Evolutionary conservation across 306 rosid species (phyloP), one percentile per base, ranked within the genome.

Genomic region (Sicyos baderoa): DNA sequence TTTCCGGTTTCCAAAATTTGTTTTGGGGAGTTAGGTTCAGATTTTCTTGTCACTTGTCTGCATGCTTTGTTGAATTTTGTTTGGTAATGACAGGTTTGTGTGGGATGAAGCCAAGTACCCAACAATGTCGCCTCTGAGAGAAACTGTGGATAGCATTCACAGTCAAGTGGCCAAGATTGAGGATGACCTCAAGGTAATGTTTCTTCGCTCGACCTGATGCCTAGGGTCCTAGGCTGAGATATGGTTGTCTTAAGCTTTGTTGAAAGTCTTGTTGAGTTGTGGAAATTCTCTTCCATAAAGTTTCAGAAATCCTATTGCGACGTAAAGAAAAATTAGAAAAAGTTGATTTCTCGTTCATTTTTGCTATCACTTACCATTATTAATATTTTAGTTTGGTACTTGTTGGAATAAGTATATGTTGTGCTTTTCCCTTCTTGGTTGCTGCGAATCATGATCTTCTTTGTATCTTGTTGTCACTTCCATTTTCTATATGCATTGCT

Each of bases 21-120:
- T 2, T 37, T 37, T 37, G 8, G 44, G 44, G 7, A 37, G 7
- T 37, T 37, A 37, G 44, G 44, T 37, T 37, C 15, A 54, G 45
- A 50, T 76, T 72, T 44, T 54, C 59, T 37, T 29, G 16, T 27
- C 37, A 11, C 18, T 16, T 50, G 45, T 27, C 40, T 9, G 57
- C 22, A 19, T 45, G 53, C 19, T 70, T 29, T 58, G 17, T 51
- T 79, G 60, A 73, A 35, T 35, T 35, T 35, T 1, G 7, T 35
- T 35, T 35, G 40, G 7, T 35, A 35, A 3, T 35, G 40, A 6
- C 5, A 91, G 97, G 83, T 91, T 88, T 65, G 94, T 85, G 74
- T 91, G 97, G 97, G 97, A 91, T 73, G 97, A 91, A 73, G 97
- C 96, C 2, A 91, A 87, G 85, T 89, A 87, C 81, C 97, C 96